A percentile compares a stretch with the other conserved stretches of the same genome.
These are phyloP conservation scores for Diaporthe velutina DNA, from an alignment of 2,329 filamentous ascomycete genomes.

Conservation along the genomic window DNA sequence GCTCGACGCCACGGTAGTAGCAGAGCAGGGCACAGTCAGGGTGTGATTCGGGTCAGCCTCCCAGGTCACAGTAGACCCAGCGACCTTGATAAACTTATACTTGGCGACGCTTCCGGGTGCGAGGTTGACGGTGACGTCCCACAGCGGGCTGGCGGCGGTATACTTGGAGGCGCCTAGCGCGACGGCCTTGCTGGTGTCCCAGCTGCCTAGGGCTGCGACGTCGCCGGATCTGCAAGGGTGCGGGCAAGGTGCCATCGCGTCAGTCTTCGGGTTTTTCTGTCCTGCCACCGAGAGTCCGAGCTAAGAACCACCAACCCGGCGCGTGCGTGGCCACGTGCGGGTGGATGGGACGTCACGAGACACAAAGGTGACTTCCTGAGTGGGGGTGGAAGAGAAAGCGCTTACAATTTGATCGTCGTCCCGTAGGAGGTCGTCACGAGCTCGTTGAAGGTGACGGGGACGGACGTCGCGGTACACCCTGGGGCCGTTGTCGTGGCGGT, in stretches of 20 bases:
- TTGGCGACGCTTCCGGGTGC: constrained; percentile 59
- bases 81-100: constrained; percentile 69
- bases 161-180: constrained; percentile 63
- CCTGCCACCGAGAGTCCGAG: background rate
- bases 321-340: constrained; percentile 17
- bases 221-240: constrained; percentile 42
- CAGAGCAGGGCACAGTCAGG: constrained; percentile 45
- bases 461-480: constrained; percentile 38
- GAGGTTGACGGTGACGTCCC: constrained; percentile 61
- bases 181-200: constrained; percentile 60
- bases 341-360: constrained; percentile 11
- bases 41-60: constrained; percentile 60
- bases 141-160: constrained; percentile 61
- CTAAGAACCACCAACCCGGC: constrained; percentile 5
- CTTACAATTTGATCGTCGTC: constrained; percentile 46
- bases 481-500: constrained; percentile 31
- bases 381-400: background rate
- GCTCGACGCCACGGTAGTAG: constrained; percentile 45
- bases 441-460: constrained; percentile 46
- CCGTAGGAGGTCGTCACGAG: constrained; percentile 44
- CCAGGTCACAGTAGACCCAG: constrained; percentile 61
- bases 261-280: background rate
- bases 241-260: background rate
- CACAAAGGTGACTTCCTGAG: background rate
- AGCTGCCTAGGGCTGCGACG: constrained; percentile 58